These are phyloP conservation scores for Lomentospora prolificans DNA, from an alignment of 2,329 filamentous ascomycete genomes.

Conservation along the genomic window DNA sequence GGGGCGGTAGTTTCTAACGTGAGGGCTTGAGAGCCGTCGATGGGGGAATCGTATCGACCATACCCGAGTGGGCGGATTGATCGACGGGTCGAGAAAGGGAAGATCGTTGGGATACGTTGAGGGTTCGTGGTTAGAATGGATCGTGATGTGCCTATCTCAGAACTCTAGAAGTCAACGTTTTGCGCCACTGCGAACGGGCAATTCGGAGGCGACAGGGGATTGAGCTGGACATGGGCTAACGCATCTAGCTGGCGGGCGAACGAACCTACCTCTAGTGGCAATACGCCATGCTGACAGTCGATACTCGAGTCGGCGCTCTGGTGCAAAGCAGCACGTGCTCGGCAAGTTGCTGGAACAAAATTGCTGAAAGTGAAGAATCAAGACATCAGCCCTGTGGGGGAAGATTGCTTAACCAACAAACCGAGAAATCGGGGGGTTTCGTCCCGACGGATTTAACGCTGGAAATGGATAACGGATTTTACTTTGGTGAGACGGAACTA, in stretches of 20 bases:
- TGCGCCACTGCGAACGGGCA: not conserved
- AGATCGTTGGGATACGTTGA: not conserved
- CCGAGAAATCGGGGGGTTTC: not conserved
- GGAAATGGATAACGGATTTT: too few species aligned
- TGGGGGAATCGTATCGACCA: not conserved
- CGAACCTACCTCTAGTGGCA: not conserved
- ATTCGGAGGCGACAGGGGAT: not conserved
- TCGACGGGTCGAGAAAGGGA: not conserved
- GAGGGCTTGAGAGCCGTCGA: slow-evolving; percentile 3
- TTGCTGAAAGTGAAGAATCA: not conserved
- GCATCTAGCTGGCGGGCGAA: not conserved
- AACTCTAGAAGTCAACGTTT: not conserved
- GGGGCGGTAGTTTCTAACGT: not conserved
- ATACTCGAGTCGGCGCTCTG: too few species aligned
- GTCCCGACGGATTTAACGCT: not conserved
- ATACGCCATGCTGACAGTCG: not conserved
- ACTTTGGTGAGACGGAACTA: not conserved
- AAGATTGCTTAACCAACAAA: not conserved
- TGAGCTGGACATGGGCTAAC: not conserved
- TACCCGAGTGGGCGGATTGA: not conserved
- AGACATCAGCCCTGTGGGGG: not conserved
- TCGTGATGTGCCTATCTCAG: not conserved
- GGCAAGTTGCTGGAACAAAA: not conserved
- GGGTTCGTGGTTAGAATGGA: not conserved
- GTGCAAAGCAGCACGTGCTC: not conserved